Percentiles rank a stretch among this genome's conserved stretches.
phyloP scores from a whole-genome alignment of 225 moss, liverwort and hornwort genomes.

The Ulota crispa region DNA sequence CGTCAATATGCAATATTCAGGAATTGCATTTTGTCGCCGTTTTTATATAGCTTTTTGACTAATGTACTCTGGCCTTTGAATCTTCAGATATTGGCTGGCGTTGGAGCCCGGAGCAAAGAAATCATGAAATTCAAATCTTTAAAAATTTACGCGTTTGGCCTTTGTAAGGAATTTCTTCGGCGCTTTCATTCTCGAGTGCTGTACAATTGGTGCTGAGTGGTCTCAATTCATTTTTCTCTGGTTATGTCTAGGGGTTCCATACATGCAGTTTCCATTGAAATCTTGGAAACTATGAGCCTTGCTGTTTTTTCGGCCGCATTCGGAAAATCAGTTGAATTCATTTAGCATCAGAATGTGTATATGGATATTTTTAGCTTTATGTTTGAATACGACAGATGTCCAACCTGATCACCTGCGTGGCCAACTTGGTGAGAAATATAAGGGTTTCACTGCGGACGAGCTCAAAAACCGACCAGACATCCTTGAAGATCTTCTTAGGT shows the following conservation, averaged over 20 bases:
- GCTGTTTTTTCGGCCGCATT: neutral
- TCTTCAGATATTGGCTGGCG: conserved; percentile 57
- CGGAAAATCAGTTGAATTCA: neutral
- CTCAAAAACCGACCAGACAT: conserved; percentile 76
- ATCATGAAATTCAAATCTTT: conserved; percentile 66
- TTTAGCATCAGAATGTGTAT: neutral
- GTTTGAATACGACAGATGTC: conserved; percentile 63
- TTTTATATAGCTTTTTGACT: neutral
- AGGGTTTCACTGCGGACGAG: conserved; percentile 78
- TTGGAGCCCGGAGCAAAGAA: conserved; percentile 68
- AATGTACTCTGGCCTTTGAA: neutral
- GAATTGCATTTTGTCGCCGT: neutral
- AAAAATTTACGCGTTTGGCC: conserved; percentile 68
- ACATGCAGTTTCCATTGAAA: conserved; percentile 5
- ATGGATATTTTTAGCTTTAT: conserved; percentile 10
- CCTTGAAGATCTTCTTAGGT: conserved; percentile 93
- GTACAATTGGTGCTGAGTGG: neutral
- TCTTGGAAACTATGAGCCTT: neutral
- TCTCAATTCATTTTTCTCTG: neutral
- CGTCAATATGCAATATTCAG: neutral
- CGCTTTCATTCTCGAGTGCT: conserved; percentile 7
- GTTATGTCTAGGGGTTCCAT: neutral
- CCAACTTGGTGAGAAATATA: conserved; percentile 85
- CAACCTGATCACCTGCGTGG: conserved; percentile 88
- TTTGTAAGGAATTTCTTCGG: conserved; percentile 44